A percentile compares a stretch with the other conserved stretches of the same genome.
phyloP scores from a whole-genome alignment of 345 rosid species.

The Citropsis articulata region DNA sequence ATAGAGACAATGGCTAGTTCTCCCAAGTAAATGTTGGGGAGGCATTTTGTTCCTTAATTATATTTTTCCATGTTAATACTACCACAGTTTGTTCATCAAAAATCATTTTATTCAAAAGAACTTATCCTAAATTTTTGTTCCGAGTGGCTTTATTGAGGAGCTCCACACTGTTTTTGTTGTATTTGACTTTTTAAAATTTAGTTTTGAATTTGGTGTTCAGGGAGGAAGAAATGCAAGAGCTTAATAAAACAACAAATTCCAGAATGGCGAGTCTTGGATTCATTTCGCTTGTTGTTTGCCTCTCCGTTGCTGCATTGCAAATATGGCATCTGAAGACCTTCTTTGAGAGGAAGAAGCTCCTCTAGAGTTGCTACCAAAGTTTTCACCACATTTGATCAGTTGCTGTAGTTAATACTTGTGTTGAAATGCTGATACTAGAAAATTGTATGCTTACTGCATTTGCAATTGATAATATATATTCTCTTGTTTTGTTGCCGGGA shows the following conservation, averaged over 20 bases:
- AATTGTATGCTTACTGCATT: background rate
- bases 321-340: constrained; percentile 83
- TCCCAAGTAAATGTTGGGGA: background rate
- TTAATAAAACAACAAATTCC: constrained; percentile 61
- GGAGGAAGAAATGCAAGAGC: constrained; percentile 83
- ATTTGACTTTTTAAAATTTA: background rate
- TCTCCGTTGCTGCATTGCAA: constrained; percentile 72
- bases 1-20: background rate
- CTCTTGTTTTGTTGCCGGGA: background rate
- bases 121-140: background rate
- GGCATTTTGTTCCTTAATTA: background rate
- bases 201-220: constrained; percentile 29
- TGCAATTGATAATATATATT: background rate
- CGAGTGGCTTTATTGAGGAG: background rate
- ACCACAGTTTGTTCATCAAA: background rate
- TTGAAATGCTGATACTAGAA: background rate
- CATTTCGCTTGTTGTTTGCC: constrained; percentile 62
- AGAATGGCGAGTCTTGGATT: constrained; percentile 61
- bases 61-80: background rate
- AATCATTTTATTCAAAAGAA: background rate
- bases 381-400: background rate
- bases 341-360: constrained; percentile 86
- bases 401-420: background rate
- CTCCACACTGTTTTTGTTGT: background rate
- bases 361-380: constrained; percentile 27